Evolutionary conservation across 148 eudicot genomes (phyloP).

Genomic region (Cornus florida): DNA sequence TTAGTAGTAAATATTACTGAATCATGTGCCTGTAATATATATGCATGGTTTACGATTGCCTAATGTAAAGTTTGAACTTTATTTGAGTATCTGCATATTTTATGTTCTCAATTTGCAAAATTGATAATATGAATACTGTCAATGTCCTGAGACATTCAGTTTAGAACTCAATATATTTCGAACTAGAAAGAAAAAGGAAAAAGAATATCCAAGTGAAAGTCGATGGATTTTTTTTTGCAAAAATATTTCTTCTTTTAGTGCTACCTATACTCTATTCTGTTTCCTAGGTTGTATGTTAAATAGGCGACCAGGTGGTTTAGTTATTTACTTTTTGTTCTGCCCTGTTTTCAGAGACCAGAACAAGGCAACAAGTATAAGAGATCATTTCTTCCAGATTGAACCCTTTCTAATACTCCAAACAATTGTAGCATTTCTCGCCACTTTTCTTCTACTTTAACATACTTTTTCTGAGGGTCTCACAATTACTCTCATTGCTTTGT

Average conservation of each 20-base stretch:
- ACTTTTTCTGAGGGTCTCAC: too few species aligned
- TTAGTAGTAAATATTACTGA: not conserved
- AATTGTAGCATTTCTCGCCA: too few species aligned
- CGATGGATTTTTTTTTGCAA: not conserved
- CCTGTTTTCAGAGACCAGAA: too few species aligned
- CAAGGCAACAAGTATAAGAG: too few species aligned
- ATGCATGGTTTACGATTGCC: not conserved
- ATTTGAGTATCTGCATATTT: not conserved
- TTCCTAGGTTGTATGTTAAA: not conserved
- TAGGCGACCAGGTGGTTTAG: not conserved
- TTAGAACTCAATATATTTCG: not conserved
- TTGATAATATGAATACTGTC: not conserved
- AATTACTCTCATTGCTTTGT: too few species aligned
- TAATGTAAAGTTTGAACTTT: not conserved
- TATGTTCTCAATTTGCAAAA: not conserved
- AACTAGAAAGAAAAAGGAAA: not conserved
- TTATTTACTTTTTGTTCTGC: too few species aligned
- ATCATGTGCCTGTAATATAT: not conserved
- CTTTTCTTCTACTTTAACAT: too few species aligned
- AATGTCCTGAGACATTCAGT: not conserved
- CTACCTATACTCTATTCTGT: not conserved
- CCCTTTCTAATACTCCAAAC: too few species aligned
- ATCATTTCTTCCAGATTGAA: too few species aligned
- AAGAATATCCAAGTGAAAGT: not conserved
- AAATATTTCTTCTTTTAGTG: not conserved